phyloP scores from a whole-genome alignment of 306 rosid species.

The Pyrus pyrifolia region DNA sequence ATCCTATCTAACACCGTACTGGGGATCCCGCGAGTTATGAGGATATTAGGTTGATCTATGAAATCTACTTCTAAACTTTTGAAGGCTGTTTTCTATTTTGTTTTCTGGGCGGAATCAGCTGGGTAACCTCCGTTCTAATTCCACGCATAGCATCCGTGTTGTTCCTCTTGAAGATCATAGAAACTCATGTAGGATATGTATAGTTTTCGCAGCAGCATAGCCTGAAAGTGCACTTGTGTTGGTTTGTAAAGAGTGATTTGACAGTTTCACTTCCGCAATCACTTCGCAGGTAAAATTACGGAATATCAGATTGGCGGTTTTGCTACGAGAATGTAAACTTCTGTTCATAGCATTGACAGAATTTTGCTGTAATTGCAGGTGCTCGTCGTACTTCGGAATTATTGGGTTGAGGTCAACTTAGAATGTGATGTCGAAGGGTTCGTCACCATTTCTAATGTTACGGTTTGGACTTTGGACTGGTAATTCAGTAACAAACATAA shows the following conservation, averaged over 20 bases:
- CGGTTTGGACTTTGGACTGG: too few species aligned
- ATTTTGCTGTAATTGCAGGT: neutral
- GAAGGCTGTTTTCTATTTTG: neutral
- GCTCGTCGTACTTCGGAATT: neutral
- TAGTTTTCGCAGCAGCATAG: neutral
- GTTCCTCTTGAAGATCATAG: too few species aligned
- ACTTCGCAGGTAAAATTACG: neutral
- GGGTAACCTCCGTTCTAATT: neutral
- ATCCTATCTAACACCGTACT: neutral
- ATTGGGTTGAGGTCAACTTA: too few species aligned
- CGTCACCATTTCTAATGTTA: too few species aligned
- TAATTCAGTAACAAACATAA: too few species aligned
- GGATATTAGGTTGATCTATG: neutral
- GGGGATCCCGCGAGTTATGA: neutral
- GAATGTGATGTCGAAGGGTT: too few species aligned
- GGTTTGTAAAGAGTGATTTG: neutral
- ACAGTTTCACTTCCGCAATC: neutral
- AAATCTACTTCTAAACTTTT: neutral
- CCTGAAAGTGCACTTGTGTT: neutral
- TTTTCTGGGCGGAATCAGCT: neutral
- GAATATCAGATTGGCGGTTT: neutral
- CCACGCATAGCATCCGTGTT: neutral
- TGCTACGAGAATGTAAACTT: neutral
- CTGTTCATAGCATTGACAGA: neutral
- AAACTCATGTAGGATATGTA: neutral